Evolutionary conservation across 345 rosid species (phyloP), one percentile per base, ranked within the genome.

Genomic region (Hibiscus mutabilis): DNA sequence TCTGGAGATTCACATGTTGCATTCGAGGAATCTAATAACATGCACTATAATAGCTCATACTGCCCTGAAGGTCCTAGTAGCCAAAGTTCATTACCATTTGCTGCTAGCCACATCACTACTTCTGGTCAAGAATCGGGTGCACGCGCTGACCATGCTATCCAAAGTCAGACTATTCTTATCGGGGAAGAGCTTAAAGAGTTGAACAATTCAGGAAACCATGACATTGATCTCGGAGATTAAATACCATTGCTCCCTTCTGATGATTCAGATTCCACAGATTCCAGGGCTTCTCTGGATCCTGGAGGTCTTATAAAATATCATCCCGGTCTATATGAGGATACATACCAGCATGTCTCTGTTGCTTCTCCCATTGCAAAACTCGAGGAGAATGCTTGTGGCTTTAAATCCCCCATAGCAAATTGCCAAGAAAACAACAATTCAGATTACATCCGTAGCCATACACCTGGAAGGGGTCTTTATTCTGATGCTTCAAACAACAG

Each of bases 141-240:
- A 47, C 35, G 51, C 33, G 27, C 49, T 33, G 33, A 61, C 12
- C 31, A n/a, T 49, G 60, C 69, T 31, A 21, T 22, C 31, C 46
- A 49, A 59, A 64, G 44, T 55, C 60, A 33, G 21, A 53, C 24
- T 42, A 21, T 59, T 44, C 37, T 19, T 29, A 25, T 58, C 67
- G 24, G 21, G 12, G 56, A 68, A 15, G 59, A 27, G 11, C 6
- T 60, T 47, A 27, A 64, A 33, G 42, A 70, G 29, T 15, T 19
- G 35, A 63, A 58, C n/a, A 24, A 25, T 69, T 65, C 72, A 15
- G 60, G 42, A 68, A 61, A 19, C 42, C 42, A 8, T 60, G 21
- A 58, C 49, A 68, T 31, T 55, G 74, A 68, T 4, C 71, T 72
- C 57, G 82, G 74, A 15, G 82, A 80, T 73, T 76, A 73, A 70